Percentiles rank a stretch among this genome's conserved stretches.
Evolutionary conservation across 2,329 filamentous ascomycete genomes (phyloP).

Genomic region (Xylariomycetidae sp.): DNA sequence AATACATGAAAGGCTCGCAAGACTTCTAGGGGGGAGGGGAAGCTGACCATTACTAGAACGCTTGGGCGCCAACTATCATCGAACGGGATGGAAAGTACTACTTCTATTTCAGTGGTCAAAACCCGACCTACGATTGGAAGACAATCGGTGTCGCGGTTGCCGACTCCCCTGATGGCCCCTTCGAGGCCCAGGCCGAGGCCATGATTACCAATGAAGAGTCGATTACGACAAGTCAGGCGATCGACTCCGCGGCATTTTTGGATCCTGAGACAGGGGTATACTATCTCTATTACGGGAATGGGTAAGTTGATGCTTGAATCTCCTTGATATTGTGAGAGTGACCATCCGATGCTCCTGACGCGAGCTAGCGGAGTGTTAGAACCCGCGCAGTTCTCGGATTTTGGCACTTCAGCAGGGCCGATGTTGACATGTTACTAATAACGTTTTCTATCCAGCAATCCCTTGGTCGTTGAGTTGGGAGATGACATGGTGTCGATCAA

Average conservation of each 20-base stretch:
- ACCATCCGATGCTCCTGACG: no score
- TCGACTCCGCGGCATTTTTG: slow-evolving; percentile 58
- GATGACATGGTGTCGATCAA: slow-evolving; percentile 43
- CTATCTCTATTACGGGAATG: slow-evolving; percentile 60
- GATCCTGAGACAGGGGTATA: slow-evolving; percentile 53
- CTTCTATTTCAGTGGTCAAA: slow-evolving; percentile 54
- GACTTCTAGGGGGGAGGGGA: no score
- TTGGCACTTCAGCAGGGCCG: no score
- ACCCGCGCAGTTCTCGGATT: no score
- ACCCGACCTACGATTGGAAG: slow-evolving; percentile 50
- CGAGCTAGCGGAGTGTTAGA: no score
- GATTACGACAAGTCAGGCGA: slow-evolving; percentile 37
- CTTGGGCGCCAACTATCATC: slow-evolving; percentile 63
- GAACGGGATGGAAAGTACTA: slow-evolving; percentile 58
- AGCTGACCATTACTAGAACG: no score
- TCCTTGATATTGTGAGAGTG: not conserved
- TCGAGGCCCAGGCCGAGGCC: slow-evolving; percentile 45
- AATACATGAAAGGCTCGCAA: no score
- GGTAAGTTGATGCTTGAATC: slow-evolving; percentile 5
- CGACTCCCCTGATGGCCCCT: slow-evolving; percentile 55
- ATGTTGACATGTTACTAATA: no score
- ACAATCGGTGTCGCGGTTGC: slow-evolving; percentile 59
- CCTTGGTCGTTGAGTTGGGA: slow-evolving; percentile 36
- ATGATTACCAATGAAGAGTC: slow-evolving; percentile 52
- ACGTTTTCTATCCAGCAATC: no score